Base-by-base conservation (phyloP, 306 rosid genomes). In the Citrullus mucosospermus region DNA sequence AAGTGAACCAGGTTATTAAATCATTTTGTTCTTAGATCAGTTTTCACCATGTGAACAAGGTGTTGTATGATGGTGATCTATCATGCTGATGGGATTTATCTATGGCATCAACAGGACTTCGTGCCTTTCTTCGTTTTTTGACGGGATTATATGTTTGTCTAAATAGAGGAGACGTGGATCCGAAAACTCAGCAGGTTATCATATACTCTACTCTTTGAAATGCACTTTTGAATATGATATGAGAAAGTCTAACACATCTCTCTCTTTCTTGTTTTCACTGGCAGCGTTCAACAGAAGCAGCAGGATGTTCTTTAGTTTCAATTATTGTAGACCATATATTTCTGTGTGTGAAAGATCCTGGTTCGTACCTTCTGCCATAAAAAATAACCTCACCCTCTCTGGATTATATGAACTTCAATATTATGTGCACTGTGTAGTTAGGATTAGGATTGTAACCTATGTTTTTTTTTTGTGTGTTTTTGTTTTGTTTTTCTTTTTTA, bases 91-190 rank as follows among this genome's bases (percentile, higher is more conserved):
- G 62, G 62, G 44, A 53, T 73, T 51, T 73, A 30, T 48, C 38
- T 74, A 16, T 53, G 62, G 62, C 78, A 17, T 80, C 85, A 55
- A 56, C 89, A 93, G 97, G 97, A 82, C 87, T 93, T 68, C 97
- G 98, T 71, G 98, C 98, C 78, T 88, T 93, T 89, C 97, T 93
- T 67, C 92, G 97, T 77, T 91, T 90, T 78, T 78, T 91, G 90
- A 93, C 96, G 0, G 98, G 98, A 84, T 83, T 91, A 79, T 93
- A 88, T 79, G 96, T 93, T 81, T 93, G 97, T 83, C 83, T 93
- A 76, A 93, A 91, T 81, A 83, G 98, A 82, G 96, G 97, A 77
- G 92, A 91, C 71, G 96, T 93, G 76, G 91, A 88, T 88, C 85
- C 78, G 43, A 91, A 89, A 83, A 81, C 88, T 80, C 97, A 85